Base-by-base conservation (phyloP, 768 basidiomycete genomes). In the Lactarius tabidus region DNA sequence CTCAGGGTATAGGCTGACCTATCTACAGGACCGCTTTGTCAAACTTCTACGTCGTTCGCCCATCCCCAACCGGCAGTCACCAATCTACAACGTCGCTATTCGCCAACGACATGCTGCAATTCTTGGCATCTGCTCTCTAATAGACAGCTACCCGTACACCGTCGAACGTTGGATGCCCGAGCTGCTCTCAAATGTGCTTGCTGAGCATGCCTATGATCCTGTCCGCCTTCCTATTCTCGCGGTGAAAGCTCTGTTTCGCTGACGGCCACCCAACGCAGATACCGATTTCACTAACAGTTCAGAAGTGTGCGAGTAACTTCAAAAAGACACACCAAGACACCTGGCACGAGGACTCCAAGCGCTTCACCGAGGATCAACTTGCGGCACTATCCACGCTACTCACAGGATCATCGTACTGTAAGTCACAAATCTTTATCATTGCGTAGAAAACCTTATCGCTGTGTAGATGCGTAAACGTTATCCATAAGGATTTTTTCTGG, bases 121-220 rank as follows among this genome's bases (percentile, higher is more conserved):
- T 63, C 81, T 98, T 56, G 96, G 96, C n/a, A 87, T 95, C 52
- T 93, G 92, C 69, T 93, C 96, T 6, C 79, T 98, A 36, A 85
- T 98, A 38, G 92, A 95, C 71, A 95, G 94, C 63, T 96, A 91
- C 74, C 96, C 96, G 0, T 97, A 97, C 76, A 95, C 94, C 2
- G 89, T 98, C 17, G 96, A 96, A 72, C 86, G 87, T 67, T 98
- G 95, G 90, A 88, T 96, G 84, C 92, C 95, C 0, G 85, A 87
- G 55, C 81, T 97, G 52, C 77, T 95, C 67, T 88, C 90, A 43
- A 87, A 84, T 65, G 82, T 91, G 23, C 79, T 95, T 62, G 88
- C 87, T 12, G 89, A 91, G 70, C 90, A 93, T 74, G 88, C 89
- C 1, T 91, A 94, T 66, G 92, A 95, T 72, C 95, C 94, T 15